Base-by-base conservation (phyloP, 257 asterid genomes). In the Datura wrightii region DNA sequence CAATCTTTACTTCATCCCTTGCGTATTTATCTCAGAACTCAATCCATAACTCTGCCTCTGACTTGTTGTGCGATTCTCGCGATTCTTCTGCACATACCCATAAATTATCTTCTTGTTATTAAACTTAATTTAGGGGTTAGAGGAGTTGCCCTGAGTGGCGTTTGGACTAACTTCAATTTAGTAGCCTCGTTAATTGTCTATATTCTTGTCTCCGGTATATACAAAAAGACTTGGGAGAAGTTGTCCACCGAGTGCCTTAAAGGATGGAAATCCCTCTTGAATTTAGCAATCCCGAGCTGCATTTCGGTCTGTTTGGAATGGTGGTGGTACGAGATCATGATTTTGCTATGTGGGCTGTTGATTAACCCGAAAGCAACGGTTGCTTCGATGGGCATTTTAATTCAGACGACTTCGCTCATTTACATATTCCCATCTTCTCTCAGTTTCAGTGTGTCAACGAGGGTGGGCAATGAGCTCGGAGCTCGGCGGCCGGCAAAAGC, bases 301-400 rank as follows among this genome's bases (percentile, higher is more conserved):
- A 82, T 94, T 84, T 93, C 97, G 0, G 97, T 94, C 0, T 94
- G 98, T 42, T 88, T 94, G 0, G 98, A 94, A 59, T 94, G 98
- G 98, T 94, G 98, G 98, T 94, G 98, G 98, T 94, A 94, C 50
- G 98, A 94, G 80, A 91, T 94, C 50, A 93, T 93, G 98, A 92
- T 92, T 15, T 34, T 94, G 79, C 88, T 94, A 0, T 93, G 97
- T 54, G 98, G 98, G 11, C 85, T 91, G 0, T 70, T 94, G 58
- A 1, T 86, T 1, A 93, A 83, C 82, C 97, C 98, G 0, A 91
- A 86, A 15, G 92, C 97, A 0, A 93, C 97, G 0, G 97, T 95
- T 9, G 97, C 97, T 0, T 93, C 98, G 0, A 95, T 93, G 97
- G 98, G 98, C 3, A 92, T 94, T 69, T 70, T 94, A 2, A 94